These are phyloP conservation scores for Diaporthe velutina DNA, from an alignment of 2,329 filamentous ascomycete genomes.

Conservation along the genomic window DNA sequence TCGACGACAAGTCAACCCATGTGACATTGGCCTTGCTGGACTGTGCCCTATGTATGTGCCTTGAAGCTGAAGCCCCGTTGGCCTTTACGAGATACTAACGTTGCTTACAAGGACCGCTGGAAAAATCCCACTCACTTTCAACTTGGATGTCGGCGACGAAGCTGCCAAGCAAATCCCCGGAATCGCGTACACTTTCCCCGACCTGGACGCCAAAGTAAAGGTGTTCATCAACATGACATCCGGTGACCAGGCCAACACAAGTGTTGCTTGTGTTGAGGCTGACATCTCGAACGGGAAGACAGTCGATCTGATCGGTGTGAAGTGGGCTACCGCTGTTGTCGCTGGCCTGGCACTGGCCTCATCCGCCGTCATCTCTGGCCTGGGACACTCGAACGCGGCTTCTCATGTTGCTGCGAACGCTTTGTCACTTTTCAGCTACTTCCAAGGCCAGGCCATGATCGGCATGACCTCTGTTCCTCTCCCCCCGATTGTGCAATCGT, in stretches of 20 bases:
- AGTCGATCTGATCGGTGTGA: conserved; percentile 88
- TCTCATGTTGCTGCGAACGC: conserved; percentile 95
- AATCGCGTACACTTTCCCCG: conserved; percentile 90
- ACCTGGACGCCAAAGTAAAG: conserved; percentile 87
- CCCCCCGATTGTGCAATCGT: conserved; percentile 89
- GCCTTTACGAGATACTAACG: neutral
- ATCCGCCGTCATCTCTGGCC: conserved; percentile 88
- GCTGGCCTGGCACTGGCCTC: conserved; percentile 86
- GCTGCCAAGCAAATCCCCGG: conserved; percentile 78
- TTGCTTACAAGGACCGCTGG: conserved; percentile 68
- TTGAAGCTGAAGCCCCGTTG: neutral
- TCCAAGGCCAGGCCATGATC: conserved; percentile 93
- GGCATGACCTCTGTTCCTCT: conserved; percentile 85
- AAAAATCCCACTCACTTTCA: conserved; percentile 82
- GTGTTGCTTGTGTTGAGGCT: conserved; percentile 89
- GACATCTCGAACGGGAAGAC: conserved; percentile 92
- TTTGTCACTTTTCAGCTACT: conserved; percentile 93
- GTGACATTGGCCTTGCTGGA: conserved; percentile 75
- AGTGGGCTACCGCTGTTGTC: conserved; percentile 90
- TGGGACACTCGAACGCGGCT: conserved; percentile 93
- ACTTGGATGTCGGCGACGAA: conserved; percentile 68
- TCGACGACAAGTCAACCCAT: conserved; percentile 79
- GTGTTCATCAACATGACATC: conserved; percentile 83
- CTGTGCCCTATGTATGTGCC: conserved; percentile 83
- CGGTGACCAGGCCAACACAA: conserved; percentile 62